Base-by-base conservation (phyloP, 305 asterid species). In the Striga hermonthica region DNA sequence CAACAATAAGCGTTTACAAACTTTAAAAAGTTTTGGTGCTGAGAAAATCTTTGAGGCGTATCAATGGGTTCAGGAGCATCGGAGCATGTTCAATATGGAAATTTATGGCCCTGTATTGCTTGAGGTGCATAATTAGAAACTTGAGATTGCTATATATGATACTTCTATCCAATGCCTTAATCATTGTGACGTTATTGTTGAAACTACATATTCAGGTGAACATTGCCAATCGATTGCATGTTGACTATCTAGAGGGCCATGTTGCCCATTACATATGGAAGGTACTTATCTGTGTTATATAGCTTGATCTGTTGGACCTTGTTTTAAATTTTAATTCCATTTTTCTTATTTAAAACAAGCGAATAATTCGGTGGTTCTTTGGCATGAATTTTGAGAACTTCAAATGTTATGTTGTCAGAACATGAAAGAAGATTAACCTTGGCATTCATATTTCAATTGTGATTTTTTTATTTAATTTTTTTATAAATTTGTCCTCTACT, bases 61-160 rank as follows among this genome's bases (percentile, higher is more conserved):
- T 83, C 74, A 78, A 53, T 93, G 95, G 97, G 98, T 93, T 52
- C 86, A 83, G 78, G 84, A 84, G 66, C 87, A 93, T 80, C 84
- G 80, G 16, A 53, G 75, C 14, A 69, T 77, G 72, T 87, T 93
- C 79, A 89, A 81, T 28, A 80, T 77, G 74, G 90, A 85, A 70
- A 95, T 87, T 16, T 90, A 78, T 76, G 98, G 98, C 66, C 98
- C 98, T 73, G 97, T 87, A 36, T 77, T 90, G 81, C 86, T 90
- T 69, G 98, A 93, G 98, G 98, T 89, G 78, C 70, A 64, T 45
- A 53, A 69, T 53, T 63, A 72, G 66, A 66, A 62, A 38, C 12
- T 38, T 64, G 61, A 62, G 59, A 75, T 50, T 49, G 50, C 37
- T 50, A 58, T 62, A 5, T 16, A 10, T 56, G 16, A 38, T 69